Percentiles rank a stretch among this genome's conserved stretches.
Evolutionary conservation across 352 stramenopile species (phyloP).

Genomic region (Pythium catenulatum): DNA sequence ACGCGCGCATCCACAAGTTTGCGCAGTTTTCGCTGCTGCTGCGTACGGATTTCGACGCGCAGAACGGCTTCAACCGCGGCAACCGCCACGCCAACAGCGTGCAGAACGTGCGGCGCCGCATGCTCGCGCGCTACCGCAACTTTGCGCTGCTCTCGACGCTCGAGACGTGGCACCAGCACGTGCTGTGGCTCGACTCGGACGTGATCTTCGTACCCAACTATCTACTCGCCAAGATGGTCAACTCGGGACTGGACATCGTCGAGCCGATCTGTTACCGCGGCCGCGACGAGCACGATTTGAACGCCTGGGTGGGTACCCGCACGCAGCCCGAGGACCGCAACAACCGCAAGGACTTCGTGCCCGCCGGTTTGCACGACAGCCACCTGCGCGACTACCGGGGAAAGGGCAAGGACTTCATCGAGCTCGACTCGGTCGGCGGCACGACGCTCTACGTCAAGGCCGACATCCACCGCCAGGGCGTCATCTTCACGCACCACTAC

Average conservation of each 20-base stretch:
- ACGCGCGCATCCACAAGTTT: constrained; percentile 37
- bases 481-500: constrained; percentile 69
- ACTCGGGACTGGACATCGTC: constrained; percentile 19
- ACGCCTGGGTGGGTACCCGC: no score
- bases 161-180: constrained; percentile 67
- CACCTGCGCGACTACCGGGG: constrained; percentile 39
- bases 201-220: constrained; percentile 46
- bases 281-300: no score
- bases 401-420: constrained; percentile 39
- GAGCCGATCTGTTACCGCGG: no score
- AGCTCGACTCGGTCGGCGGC: constrained; percentile 71
- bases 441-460: constrained; percentile 73
- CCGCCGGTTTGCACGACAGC: not conserved
- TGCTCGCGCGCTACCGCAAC: constrained; percentile 73
- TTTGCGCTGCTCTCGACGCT: constrained; percentile 66
- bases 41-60: constrained; percentile 61
- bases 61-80: constrained; percentile 40
- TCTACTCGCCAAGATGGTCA: constrained; percentile 63
- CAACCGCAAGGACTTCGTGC: not conserved
- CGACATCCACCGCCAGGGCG: constrained; percentile 72
- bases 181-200: constrained; percentile 70
- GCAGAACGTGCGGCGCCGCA: constrained; percentile 62
- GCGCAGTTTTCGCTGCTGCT: constrained; percentile 59
- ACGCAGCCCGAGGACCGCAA: not conserved
- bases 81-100: constrained; percentile 61